phyloP scores from a whole-genome alignment of 352 stramenopile species.

The Peronospora tabacina region DNA sequence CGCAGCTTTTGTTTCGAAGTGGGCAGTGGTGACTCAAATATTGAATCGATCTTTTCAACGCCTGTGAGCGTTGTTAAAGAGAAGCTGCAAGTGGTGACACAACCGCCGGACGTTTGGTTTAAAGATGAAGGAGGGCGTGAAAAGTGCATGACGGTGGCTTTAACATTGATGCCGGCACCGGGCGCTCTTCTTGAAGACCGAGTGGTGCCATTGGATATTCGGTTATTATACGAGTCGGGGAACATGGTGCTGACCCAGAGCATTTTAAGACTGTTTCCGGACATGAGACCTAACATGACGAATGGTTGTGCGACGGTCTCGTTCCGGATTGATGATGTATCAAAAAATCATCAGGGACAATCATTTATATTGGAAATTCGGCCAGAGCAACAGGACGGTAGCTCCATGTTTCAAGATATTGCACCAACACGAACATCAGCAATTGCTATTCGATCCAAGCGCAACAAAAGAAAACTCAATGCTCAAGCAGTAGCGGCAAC shows the following conservation, averaged over 20 bases:
- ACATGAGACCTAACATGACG: constrained; percentile 84
- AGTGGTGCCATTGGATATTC: constrained; percentile 61
- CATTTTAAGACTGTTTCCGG: constrained; percentile 84
- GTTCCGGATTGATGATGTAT: constrained; percentile 95
- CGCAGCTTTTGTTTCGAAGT: constrained; percentile 68
- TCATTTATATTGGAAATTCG: constrained; percentile 88
- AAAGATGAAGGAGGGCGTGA: constrained; percentile 95
- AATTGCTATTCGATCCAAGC: constrained; percentile 92
- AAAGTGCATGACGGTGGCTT: constrained; percentile 89
- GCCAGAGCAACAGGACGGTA: constrained; percentile 76
- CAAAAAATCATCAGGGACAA: constrained; percentile 96
- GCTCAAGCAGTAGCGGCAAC: constrained; percentile 13
- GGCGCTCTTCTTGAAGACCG: constrained; percentile 66
- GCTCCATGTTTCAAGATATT: constrained; percentile 86
- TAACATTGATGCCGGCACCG: constrained; percentile 70
- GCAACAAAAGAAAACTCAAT: constrained; percentile 88
- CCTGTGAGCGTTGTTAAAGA: constrained; percentile 67
- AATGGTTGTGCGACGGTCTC: constrained; percentile 77
- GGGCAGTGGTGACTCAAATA: constrained; percentile 35
- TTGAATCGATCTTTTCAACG: constrained; percentile 58
- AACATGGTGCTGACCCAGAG: constrained; percentile 85
- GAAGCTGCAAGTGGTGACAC: constrained; percentile 65
- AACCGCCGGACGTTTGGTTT: constrained; percentile 90
- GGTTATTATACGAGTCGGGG: constrained; percentile 80
- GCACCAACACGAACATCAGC: constrained; percentile 77